These are phyloP conservation scores for Suillus ampliporus DNA, from an alignment of 768 basidiomycete genomes.

Conservation along the genomic window DNA sequence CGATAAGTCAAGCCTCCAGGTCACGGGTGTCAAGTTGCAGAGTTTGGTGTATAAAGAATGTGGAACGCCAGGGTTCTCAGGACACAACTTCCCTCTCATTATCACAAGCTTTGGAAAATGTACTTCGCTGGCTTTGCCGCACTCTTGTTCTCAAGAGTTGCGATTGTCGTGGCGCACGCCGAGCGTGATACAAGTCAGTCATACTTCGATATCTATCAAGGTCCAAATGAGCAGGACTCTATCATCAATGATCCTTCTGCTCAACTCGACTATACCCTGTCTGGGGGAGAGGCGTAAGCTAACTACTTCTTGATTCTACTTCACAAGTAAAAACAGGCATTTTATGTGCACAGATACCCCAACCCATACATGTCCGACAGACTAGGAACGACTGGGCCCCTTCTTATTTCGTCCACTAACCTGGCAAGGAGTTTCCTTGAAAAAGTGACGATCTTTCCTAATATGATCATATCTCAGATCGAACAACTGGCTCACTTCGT, in stretches of 20 bases:
- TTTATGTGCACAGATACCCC: slow-evolving; percentile 15
- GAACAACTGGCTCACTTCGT: slow-evolving; percentile 24
- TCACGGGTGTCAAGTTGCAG: not conserved
- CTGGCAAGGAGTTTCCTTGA: slow-evolving; percentile 11
- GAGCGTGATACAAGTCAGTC: slow-evolving; percentile 19
- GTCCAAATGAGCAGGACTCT: slow-evolving; percentile 18
- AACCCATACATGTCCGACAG: slow-evolving; percentile 23
- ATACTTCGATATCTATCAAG: slow-evolving; percentile 21
- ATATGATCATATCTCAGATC: slow-evolving; percentile 15
- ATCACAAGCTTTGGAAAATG: slow-evolving; percentile 16
- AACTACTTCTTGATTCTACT: not conserved
- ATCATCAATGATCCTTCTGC: slow-evolving; percentile 19
- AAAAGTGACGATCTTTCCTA: not conserved
- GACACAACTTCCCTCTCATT: slow-evolving; percentile 13
- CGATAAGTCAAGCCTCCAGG: not conserved
- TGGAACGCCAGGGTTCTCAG: slow-evolving; percentile 2
- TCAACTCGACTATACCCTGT: slow-evolving; percentile 21
- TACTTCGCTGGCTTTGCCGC: slow-evolving; percentile 7
- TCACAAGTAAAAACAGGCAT: not conserved
- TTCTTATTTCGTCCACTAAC: slow-evolving; percentile 20
- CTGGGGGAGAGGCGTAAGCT: slow-evolving; percentile 21
- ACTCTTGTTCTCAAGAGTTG: slow-evolving; percentile 14
- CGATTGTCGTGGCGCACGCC: slow-evolving; percentile 7
- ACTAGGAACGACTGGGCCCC: slow-evolving; percentile 20
- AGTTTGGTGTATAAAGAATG: not conserved